Conservation (phyloP, 768 basidiomycete species). For the Clitopilus hobsonii region DNA sequence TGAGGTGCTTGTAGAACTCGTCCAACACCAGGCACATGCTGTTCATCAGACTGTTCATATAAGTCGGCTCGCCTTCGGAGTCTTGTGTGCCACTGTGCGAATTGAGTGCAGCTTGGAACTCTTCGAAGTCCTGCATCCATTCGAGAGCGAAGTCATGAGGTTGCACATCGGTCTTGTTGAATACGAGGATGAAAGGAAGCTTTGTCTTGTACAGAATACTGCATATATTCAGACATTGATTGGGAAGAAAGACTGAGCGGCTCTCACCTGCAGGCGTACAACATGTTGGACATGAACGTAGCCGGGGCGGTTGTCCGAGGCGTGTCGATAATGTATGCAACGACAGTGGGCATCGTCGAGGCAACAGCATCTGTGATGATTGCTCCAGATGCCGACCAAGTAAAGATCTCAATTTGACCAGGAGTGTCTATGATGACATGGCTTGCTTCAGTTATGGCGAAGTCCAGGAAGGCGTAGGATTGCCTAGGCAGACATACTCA, state of each 20-base stretch:
- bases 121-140: constrained; percentile 99
- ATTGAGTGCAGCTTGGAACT: constrained; percentile 84
- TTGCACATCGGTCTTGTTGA: constrained; percentile 97
- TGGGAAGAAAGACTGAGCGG: constrained; percentile 2
- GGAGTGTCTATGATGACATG: constrained; percentile 96
- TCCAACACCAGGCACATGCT: constrained; percentile 98
- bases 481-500: constrained; percentile 52
- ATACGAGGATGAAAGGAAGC: constrained; percentile 93
- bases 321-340: constrained; percentile 97
- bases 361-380: constrained; percentile 98
- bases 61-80: constrained; percentile 87
- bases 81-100: constrained; percentile 63
- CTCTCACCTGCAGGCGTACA: constrained; percentile 91
- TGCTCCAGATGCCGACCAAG: constrained; percentile 98
- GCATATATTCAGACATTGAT: neutral
- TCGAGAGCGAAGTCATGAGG: constrained; percentile 88
- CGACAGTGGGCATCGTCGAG: constrained; percentile 86
- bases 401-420: constrained; percentile 99
- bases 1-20: constrained; percentile 96
- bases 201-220: constrained; percentile 98
- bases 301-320: constrained; percentile 91
- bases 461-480: neutral
- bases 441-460: constrained; percentile 33
- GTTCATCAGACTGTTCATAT: constrained; percentile 99
- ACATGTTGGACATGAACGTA: constrained; percentile 99